phyloP scores from a whole-genome alignment of 495 filamentous ascomycete genomes.

The Emericellopsis terricola region DNA sequence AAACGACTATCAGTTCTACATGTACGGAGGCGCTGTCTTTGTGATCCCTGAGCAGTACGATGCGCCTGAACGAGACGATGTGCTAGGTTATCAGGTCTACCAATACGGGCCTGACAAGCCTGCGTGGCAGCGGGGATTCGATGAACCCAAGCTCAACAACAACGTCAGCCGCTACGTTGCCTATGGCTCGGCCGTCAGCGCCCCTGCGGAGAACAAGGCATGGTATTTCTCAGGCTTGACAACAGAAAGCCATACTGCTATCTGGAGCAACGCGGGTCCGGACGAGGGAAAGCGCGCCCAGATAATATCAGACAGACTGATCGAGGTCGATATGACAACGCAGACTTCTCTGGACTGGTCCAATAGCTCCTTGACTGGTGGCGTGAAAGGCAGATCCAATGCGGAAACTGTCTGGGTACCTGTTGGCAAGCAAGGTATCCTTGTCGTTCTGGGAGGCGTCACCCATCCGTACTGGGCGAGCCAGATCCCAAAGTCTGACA shows the following conservation, averaged over 20 bases:
- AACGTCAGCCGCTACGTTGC: conserved; percentile 44
- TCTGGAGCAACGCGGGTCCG: conserved; percentile 21
- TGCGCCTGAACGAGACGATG: conserved; percentile 15
- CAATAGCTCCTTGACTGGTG: conserved; percentile 33
- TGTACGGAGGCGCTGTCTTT: conserved; percentile 29
- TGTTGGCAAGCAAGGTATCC: conserved; percentile 38
- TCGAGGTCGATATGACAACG: conserved; percentile 39
- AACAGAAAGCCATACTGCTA: conserved; percentile 22
- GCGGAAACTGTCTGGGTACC: conserved; percentile 57
- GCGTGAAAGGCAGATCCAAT: conserved; percentile 35
- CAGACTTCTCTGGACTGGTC: conserved; percentile 32
- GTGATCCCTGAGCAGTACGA: conserved; percentile 5
- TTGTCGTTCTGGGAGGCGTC: conserved; percentile 54
- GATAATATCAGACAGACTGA: conserved; percentile 27
- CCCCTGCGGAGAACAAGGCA: conserved; percentile 52
- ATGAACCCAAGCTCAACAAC: conserved; percentile 15
- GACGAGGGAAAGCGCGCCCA: background rate
- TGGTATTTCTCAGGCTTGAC: conserved; percentile 55
- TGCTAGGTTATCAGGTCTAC: conserved; percentile 32
- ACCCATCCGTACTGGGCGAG: conserved; percentile 26
- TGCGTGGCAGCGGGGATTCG: conserved; percentile 23
- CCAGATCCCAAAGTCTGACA: conserved; percentile 9
- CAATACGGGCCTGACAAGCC: conserved; percentile 23
- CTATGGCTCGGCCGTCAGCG: conserved; percentile 42
- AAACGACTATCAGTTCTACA: conserved; percentile 41